phyloP scores from a whole-genome alignment of 1,284 basidiomycete species.

The Leccinum angustisporum region DNA sequence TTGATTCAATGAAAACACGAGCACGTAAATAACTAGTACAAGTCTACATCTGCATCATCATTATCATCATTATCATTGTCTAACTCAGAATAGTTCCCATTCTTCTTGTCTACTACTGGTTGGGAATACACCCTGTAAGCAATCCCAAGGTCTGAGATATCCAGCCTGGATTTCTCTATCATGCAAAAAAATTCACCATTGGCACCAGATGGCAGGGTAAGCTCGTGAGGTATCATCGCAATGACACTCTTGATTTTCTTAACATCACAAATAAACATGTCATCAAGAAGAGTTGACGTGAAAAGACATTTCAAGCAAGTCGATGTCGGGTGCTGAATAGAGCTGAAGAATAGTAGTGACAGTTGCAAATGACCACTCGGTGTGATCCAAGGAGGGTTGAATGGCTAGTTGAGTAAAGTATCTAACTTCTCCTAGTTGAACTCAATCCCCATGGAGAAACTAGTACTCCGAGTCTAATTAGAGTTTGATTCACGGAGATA shows the following conservation, averaged over 20 bases:
- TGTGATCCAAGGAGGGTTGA: neutral
- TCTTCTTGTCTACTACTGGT: too few relatives aligned
- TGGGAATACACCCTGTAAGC: slow-evolving; percentile 8
- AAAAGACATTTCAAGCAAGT: slow-evolving; percentile 6
- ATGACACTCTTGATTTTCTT: slow-evolving; percentile 7
- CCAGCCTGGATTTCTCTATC: slow-evolving; percentile 9
- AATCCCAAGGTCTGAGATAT: slow-evolving; percentile 10
- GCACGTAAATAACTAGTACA: too few relatives aligned
- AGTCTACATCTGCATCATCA: too few relatives aligned
- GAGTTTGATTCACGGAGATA: neutral
- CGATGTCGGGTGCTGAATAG: slow-evolving; percentile 1
- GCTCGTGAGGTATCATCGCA: slow-evolving; percentile 5
- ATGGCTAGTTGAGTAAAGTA: slow-evolving; percentile 4
- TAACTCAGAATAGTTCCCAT: too few relatives aligned
- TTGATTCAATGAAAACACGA: too few relatives aligned
- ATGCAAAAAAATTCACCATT: slow-evolving; percentile 4
- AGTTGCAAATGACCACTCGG: neutral
- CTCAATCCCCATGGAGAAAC: neutral
- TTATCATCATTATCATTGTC: too few relatives aligned
- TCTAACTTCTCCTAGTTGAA: neutral
- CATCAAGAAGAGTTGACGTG: slow-evolving; percentile 4
- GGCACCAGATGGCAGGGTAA: neutral
- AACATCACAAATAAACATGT: neutral
- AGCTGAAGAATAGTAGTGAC: neutral
- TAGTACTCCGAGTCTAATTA: neutral